Evolutionary conservation across 2,329 filamentous ascomycete genomes (phyloP), one percentile per base, ranked within the genome.

Genomic region (Bipolaris zeicola): DNA sequence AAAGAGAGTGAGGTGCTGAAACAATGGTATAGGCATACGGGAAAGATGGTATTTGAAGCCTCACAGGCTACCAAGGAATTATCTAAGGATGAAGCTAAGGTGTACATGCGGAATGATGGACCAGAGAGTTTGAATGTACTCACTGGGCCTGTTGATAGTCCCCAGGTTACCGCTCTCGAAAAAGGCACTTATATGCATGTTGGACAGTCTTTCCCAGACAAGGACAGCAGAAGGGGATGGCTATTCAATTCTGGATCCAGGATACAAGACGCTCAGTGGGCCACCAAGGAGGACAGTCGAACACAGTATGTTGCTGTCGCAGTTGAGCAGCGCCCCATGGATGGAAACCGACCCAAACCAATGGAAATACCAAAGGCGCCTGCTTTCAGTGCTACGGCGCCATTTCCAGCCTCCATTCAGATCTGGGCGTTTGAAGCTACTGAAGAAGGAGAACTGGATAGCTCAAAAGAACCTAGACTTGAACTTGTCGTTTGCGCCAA

Each of bases 251-350:
- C 86, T 18, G 85, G 84, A 3, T 77, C 77, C 1, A 82, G 79
- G 47, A 70, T 87, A 7, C 80, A 84, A 59, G 82, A 81, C 33
- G 63, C 79, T 5, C 78, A 80, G 37, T 82, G 80, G 80, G 73
- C 67, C 5, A 72, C 76, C 5, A 77, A 77, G 33, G 75, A 78
- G 45, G 55, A 74, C 18, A 78, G 77, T 2, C 62, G 67, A n/a
- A 76, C 73, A 18, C 86, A 88, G 61, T 87, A 86, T 70, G 77
- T 88, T 6, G 83, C 84, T 16, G 72, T 85, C 6, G 76, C 76
- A 28, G 75, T 78, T 14, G 56, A 71, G 66, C 64, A 75, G 58
- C 67, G 59, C 45, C 55, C 49, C 41, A 53, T 47, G 3, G 50
- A 36, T 5, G 49, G 44, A 4, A 52, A 50, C 33, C 60, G 73